Evolutionary conservation across 352 stramenopile species (phyloP).

Genomic region (Phytopythium cucurbitacearum): DNA sequence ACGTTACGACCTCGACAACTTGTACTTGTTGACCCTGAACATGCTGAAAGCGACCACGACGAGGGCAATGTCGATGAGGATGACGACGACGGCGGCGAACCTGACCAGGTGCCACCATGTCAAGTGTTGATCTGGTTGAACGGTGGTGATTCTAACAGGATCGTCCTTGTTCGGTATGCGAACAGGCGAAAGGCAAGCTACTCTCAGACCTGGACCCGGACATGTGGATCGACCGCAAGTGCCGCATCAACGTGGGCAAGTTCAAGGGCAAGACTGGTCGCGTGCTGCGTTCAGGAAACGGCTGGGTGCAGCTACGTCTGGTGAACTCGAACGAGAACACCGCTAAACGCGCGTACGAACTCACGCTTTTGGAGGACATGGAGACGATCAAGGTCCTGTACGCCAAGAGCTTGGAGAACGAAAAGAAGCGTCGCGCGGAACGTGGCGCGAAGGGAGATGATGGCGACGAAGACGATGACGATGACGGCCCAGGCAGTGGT

Average conservation of each 20-base stretch:
- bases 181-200: conserved; percentile 48
- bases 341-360: conserved; percentile 82
- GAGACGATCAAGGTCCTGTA: conserved; percentile 77
- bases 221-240: conserved; percentile 87
- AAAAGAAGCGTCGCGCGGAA: conserved; percentile 46
- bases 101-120: conserved; percentile 14
- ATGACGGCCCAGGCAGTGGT: conserved; percentile 37
- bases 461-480: conserved; percentile 53
- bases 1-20: conserved; percentile 57
- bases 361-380: conserved; percentile 82
- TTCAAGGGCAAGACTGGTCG: conserved; percentile 75
- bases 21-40: conserved; percentile 21
- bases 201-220: conserved; percentile 79
- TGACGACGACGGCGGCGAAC: conserved; percentile 19
- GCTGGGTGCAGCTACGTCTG: conserved; percentile 83
- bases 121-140: background rate
- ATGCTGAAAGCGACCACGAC: conserved; percentile 24
- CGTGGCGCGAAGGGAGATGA: conserved; percentile 28
- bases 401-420: conserved; percentile 54
- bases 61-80: conserved; percentile 24
- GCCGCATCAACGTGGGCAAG: conserved; percentile 86
- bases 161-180: conserved; percentile 7
- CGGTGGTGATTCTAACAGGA: background rate
- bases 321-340: conserved; percentile 85
- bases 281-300: conserved; percentile 80